phyloP scores from a whole-genome alignment of 306 rosid genomes.

The Lotus japonicus region DNA sequence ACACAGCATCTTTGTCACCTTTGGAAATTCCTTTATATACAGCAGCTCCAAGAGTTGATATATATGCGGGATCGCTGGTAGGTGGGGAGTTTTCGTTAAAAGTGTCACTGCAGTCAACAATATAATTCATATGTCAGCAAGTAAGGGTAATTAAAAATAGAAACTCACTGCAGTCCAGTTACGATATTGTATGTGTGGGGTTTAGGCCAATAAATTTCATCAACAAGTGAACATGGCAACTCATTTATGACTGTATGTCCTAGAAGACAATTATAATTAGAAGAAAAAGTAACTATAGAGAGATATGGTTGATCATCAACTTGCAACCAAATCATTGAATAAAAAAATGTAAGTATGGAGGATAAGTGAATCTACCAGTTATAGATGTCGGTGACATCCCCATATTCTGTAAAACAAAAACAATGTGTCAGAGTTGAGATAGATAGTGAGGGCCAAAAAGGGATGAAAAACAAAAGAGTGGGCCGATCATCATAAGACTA shows the following conservation, averaged over 20 bases:
- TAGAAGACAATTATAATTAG: not conserved
- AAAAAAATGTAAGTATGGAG: constrained; percentile 12
- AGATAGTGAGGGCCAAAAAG: not conserved
- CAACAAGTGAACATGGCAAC: not conserved
- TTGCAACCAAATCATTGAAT: constrained; percentile 1
- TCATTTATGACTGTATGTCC: not conserved
- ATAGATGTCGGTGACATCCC: constrained; percentile 88
- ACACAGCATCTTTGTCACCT: constrained; percentile 89
- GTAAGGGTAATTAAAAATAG: constrained; percentile 5
- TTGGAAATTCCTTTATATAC: constrained; percentile 82
- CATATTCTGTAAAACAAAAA: constrained; percentile 61
- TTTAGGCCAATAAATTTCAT: not conserved
- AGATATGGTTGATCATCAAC: not conserved
- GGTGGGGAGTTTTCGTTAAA: constrained; percentile 97
- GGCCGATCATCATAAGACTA: not conserved
- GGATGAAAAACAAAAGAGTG: not conserved
- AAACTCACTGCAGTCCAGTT: not conserved
- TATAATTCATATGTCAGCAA: constrained; percentile 14
- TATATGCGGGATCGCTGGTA: constrained; percentile 62
- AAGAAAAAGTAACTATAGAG: not conserved
- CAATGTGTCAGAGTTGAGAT: constrained; percentile 16
- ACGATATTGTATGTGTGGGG: not conserved
- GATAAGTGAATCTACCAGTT: constrained; percentile 59
- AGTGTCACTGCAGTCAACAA: constrained; percentile 65
- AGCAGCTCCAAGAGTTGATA: constrained; percentile 84